Evolutionary conservation across 345 rosid species (phyloP).

Genomic region (Nasturtium officinale): DNA sequence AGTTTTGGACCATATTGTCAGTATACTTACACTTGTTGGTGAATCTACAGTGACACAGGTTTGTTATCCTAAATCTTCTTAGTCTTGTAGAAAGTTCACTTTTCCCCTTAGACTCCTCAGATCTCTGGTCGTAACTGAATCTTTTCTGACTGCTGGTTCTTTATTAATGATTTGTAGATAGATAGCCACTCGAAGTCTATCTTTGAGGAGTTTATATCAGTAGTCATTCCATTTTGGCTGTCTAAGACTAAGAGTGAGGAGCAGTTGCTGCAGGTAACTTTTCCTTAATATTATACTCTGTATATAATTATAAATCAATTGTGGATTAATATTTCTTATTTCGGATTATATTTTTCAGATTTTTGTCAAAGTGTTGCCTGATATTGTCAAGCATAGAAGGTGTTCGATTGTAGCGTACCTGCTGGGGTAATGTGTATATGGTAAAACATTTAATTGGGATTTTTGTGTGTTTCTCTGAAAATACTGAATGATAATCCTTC

Average conservation of each 20-base stretch:
- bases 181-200: conserved; percentile 74
- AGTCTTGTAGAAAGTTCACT: conserved; percentile 8
- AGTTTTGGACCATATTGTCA: conserved; percentile 62
- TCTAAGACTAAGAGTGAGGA: conserved; percentile 58
- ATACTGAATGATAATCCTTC: conserved; percentile 18
- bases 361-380: conserved; percentile 79
- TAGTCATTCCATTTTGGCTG: conserved; percentile 83
- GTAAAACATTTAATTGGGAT: neutral
- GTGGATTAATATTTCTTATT: conserved; percentile 8
- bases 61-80: conserved; percentile 37
- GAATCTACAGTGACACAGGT: conserved; percentile 87
- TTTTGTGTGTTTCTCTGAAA: neutral
- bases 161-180: conserved; percentile 49
- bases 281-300: neutral
- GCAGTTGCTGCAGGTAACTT: conserved; percentile 70
- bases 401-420: conserved; percentile 64
- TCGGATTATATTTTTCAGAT: conserved; percentile 50
- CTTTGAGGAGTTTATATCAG: conserved; percentile 78
- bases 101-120: neutral
- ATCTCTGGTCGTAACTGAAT: conserved; percentile 13
- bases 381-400: conserved; percentile 78
- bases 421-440: conserved; percentile 60
- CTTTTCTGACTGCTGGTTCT: neutral
- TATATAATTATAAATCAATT: neutral
- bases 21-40: conserved; percentile 70